Percentiles rank a stretch among this genome's conserved stretches.
These are phyloP conservation scores for Flaveria brownii DNA, from an alignment of 129 eudicot species.

Conservation along the genomic window DNA sequence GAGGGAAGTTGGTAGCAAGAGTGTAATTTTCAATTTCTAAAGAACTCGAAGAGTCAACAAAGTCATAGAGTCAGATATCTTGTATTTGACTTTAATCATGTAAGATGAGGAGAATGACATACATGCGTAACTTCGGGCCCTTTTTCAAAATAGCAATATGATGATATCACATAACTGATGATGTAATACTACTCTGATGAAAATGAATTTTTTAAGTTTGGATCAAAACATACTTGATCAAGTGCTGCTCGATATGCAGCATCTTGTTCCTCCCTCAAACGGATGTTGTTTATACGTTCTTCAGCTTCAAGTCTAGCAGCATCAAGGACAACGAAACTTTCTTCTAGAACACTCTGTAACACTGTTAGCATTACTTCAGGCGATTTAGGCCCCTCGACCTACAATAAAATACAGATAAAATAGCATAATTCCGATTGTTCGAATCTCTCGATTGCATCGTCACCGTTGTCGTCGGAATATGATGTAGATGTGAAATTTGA, in stretches of 20 bases:
- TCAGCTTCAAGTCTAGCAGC: constrained; percentile 87
- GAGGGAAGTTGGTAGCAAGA: constrained; percentile 86
- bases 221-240: constrained; percentile 59
- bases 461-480: background rate
- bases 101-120: constrained; percentile 14
- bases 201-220: background rate
- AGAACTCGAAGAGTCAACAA: constrained; percentile 79
- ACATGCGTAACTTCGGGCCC: constrained; percentile 90
- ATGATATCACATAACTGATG: background rate
- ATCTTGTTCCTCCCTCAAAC: constrained; percentile 87
- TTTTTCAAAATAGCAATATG: constrained; percentile 36
- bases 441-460: background rate
- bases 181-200: background rate
- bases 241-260: constrained; percentile 93
- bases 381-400: constrained; percentile 81
- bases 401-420: constrained; percentile 13
- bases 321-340: constrained; percentile 72
- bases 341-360: constrained; percentile 84
- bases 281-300: constrained; percentile 70
- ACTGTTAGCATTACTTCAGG: constrained; percentile 61
- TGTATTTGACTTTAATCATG: background rate
- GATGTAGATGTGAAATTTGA: constrained; percentile 49
- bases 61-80: constrained; percentile 53
- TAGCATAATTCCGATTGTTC: constrained; percentile 2
- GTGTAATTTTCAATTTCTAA: constrained; percentile 58